Conservation (phyloP, 176 grass and related monocot species). For the Carex parvula region DNA sequence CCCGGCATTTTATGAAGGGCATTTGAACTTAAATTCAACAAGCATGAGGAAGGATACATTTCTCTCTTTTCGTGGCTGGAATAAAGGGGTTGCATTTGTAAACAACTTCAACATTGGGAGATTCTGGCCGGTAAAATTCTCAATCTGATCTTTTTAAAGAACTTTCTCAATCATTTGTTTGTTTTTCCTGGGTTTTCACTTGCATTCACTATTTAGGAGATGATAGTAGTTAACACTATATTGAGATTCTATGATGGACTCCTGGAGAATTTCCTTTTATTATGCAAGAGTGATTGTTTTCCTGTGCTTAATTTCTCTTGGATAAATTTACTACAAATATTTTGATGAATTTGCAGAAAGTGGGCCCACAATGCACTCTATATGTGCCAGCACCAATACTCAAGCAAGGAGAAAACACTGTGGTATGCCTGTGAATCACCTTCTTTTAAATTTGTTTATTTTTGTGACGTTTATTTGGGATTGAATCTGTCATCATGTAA, state of each 20-base stretch:
- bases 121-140: constrained; percentile 87
- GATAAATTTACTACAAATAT: constrained; percentile 15
- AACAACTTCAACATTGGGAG: constrained; percentile 95
- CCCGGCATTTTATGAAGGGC: constrained; percentile 70
- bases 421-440: constrained; percentile 45
- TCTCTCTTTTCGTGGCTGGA: constrained; percentile 93
- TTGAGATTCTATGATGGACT: neutral
- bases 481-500: neutral
- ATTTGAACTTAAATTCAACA: constrained; percentile 46
- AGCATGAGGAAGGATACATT: constrained; percentile 73
- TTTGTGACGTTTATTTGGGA: neutral
- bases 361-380: constrained; percentile 79
- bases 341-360: constrained; percentile 35
- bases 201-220: neutral
- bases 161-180: neutral
- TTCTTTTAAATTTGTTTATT: constrained; percentile 3
- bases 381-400: constrained; percentile 84
- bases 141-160: neutral
- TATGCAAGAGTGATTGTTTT: neutral
- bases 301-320: constrained; percentile 5
- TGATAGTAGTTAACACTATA: neutral
- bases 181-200: neutral
- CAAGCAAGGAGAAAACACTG: constrained; percentile 55
- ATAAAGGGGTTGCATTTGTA: constrained; percentile 90
- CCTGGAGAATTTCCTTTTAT: neutral